Evolutionary conservation across 129 eudicot species (phyloP).

Genomic region (Centella asiatica): DNA sequence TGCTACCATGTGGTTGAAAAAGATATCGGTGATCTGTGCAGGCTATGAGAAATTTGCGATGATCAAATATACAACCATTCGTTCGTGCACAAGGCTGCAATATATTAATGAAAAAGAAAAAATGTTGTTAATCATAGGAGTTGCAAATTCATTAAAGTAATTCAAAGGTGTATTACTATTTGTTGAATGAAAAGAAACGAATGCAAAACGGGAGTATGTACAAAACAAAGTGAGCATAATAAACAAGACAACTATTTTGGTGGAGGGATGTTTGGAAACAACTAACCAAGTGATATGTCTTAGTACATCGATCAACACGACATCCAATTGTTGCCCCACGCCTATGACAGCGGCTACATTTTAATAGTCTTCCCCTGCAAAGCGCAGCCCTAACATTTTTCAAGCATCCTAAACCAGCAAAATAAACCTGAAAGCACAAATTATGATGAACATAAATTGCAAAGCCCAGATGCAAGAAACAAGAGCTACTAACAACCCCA

Average conservation of each 20-base stretch:
- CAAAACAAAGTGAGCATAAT: not conserved
- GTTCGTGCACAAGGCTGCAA: constrained; percentile 97
- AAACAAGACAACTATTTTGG: not conserved
- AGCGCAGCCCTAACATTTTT: constrained; percentile 96
- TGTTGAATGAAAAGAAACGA: not conserved
- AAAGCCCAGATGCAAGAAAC: constrained; percentile 4
- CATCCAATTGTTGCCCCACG: constrained; percentile 98
- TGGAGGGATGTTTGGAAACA: constrained; percentile 8
- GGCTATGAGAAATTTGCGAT: constrained; percentile 97
- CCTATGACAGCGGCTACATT: constrained; percentile 91
- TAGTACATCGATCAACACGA: constrained; percentile 97
- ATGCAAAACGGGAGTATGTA: not conserved
- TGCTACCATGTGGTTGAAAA: constrained; percentile 77
- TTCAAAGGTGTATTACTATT: not conserved
- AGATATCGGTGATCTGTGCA: constrained; percentile 86
- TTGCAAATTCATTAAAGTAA: not conserved
- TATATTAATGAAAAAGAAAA: constrained; percentile 3
- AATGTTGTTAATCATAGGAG: not conserved
- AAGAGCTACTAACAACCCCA: not conserved
- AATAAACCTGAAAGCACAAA: constrained; percentile 68
- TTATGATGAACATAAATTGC: not conserved
- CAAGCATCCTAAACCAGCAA: constrained; percentile 96
- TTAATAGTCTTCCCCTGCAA: constrained; percentile 83
- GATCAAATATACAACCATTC: constrained; percentile 80
- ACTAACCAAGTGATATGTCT: constrained; percentile 91